Conservation (phyloP, 176 grass and related monocot species). For the Microstegium vimineum region DNA sequence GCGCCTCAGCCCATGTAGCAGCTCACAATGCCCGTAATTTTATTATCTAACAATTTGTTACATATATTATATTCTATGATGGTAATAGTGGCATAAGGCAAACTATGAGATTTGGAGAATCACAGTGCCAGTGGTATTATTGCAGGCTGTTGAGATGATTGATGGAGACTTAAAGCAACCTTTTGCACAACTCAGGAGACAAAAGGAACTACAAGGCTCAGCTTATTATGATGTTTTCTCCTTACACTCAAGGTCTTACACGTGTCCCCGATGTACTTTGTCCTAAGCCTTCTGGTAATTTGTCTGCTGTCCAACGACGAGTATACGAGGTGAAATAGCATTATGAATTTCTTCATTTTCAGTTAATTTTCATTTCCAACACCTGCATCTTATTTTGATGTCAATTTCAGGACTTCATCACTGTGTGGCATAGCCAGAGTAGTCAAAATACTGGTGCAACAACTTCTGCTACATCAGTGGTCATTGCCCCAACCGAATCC, state of each 20-base stretch:
- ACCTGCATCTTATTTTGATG: constrained; percentile 15
- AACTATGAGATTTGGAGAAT: constrained; percentile 11
- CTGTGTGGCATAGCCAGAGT: constrained; percentile 82
- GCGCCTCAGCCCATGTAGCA: too few species aligned
- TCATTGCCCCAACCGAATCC: constrained; percentile 34
- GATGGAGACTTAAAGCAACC: constrained; percentile 75
- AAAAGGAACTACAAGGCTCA: constrained; percentile 73
- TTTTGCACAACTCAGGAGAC: constrained; percentile 70
- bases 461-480: constrained; percentile 32
- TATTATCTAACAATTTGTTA: too few species aligned
- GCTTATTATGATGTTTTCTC: constrained; percentile 78
- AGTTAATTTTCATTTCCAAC: neutral
- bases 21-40: too few species aligned
- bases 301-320: constrained; percentile 56
- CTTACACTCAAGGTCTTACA: constrained; percentile 72
- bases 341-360: neutral
- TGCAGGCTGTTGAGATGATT: constrained; percentile 86
- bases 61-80: neutral
- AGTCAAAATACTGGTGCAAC: constrained; percentile 63
- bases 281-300: constrained; percentile 67
- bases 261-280: constrained; percentile 72
- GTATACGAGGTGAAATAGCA: constrained; percentile 80
- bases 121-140: neutral
- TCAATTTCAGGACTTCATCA: constrained; percentile 77
- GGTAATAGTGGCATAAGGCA: neutral